Conservation (phyloP, 75 land plant genomes). For the Gnetum montanum region DNA sequence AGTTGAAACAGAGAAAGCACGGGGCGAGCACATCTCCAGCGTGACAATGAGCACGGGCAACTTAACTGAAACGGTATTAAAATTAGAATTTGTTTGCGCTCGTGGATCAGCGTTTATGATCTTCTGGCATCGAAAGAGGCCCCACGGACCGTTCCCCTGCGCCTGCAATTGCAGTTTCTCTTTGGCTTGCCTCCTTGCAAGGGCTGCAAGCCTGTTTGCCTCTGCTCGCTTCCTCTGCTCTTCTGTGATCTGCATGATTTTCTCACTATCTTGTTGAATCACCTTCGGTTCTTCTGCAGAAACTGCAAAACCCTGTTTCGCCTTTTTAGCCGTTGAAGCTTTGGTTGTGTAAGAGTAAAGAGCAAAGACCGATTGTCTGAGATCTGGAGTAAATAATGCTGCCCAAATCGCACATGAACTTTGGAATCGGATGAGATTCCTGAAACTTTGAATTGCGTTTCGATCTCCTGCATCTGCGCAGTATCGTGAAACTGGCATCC, state of each 20-base stretch:
- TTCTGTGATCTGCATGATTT: constrained; percentile 56
- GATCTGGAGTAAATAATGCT: too few relatives aligned
- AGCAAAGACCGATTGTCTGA: too few relatives aligned
- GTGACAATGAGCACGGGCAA: constrained; percentile 11
- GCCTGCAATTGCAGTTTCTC: constrained; percentile 1
- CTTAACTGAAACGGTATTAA: background rate
- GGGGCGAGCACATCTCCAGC: constrained; percentile 53
- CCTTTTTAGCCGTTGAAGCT: too few relatives aligned
- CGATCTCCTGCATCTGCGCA: too few relatives aligned
- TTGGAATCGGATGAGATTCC: too few relatives aligned
- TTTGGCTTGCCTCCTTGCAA: constrained; percentile 46
- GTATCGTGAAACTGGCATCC: too few relatives aligned
- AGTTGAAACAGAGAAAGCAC: constrained; percentile 41
- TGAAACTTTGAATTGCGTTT: too few relatives aligned
- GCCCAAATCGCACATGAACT: too few relatives aligned
- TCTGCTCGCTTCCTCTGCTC: constrained; percentile 77
- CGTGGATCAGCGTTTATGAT: background rate
- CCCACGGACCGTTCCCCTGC: constrained; percentile 9
- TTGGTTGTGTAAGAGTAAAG: too few relatives aligned
- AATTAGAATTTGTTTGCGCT: background rate
- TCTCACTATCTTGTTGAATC: too few relatives aligned
- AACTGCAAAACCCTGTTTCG: too few relatives aligned
- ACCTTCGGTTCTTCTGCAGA: too few relatives aligned
- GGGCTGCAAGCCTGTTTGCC: constrained; percentile 77
- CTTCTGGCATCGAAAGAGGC: constrained; percentile 30